These are phyloP conservation scores for Tetrapyrgos nigripes DNA, from an alignment of 1,284 basidiomycete species.

Conservation along the genomic window DNA sequence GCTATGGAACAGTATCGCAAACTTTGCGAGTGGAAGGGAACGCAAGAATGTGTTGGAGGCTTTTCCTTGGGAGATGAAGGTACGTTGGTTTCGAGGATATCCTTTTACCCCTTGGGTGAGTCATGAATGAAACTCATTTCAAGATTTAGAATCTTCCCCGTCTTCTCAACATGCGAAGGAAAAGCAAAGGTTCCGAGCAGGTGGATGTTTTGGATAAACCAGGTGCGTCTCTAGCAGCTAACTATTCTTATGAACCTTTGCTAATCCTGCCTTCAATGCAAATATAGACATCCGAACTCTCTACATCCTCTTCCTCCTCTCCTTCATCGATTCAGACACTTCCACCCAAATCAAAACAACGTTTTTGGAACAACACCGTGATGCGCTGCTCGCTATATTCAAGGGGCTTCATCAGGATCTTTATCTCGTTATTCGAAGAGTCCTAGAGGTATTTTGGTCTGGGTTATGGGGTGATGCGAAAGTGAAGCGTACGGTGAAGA, in stretches of 20 bases:
- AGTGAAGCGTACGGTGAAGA: slow-evolving; percentile 71
- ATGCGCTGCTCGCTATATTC: slow-evolving; percentile 68
- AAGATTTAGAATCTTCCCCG: slow-evolving; percentile 62
- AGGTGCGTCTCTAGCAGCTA: slow-evolving; percentile 44
- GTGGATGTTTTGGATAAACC: slow-evolving; percentile 56
- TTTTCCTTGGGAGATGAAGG: slow-evolving; percentile 82
- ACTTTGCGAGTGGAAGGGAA: slow-evolving; percentile 69
- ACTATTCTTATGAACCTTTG: not conserved
- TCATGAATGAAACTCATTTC: slow-evolving; percentile 9
- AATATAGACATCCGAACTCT: slow-evolving; percentile 76
- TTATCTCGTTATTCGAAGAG: slow-evolving; percentile 56
- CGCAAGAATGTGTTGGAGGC: slow-evolving; percentile 63
- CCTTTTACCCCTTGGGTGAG: not conserved
- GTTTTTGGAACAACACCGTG: slow-evolving; percentile 73
- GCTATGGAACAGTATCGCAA: slow-evolving; percentile 63
- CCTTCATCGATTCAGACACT: slow-evolving; percentile 61
- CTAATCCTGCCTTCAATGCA: slow-evolving; percentile 1
- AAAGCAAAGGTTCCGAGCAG: slow-evolving; percentile 46
- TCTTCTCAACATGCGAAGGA: slow-evolving; percentile 73
- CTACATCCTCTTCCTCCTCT: slow-evolving; percentile 71
- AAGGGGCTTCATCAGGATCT: slow-evolving; percentile 71
- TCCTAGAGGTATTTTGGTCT: slow-evolving; percentile 72
- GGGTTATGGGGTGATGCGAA: slow-evolving; percentile 76
- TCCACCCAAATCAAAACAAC: slow-evolving; percentile 58
- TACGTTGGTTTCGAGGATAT: slow-evolving; percentile 28